These are phyloP conservation scores for Aspergillus sclerotiicarbonarius DNA, from an alignment of 495 filamentous ascomycete genomes.

Conservation along the genomic window DNA sequence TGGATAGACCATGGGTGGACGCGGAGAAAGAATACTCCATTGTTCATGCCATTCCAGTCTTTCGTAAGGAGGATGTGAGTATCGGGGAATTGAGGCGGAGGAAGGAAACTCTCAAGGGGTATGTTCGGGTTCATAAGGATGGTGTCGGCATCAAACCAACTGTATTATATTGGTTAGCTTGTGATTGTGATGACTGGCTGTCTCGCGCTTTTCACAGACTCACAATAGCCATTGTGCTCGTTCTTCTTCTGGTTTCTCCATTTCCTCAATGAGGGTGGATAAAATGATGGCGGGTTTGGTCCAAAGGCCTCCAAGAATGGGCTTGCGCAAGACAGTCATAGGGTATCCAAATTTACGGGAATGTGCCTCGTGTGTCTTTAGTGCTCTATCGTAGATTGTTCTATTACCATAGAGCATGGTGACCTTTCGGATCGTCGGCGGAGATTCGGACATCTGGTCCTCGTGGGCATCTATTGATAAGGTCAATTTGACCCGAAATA, in stretches of 20 bases:
- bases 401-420: conserved; percentile 22
- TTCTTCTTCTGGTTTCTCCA: conserved; percentile 46
- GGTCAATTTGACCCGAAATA: neutral
- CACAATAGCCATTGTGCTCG: conserved; percentile 52
- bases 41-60: conserved; percentile 57
- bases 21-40: conserved; percentile 52
- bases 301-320: conserved; percentile 30
- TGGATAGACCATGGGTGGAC: conserved; percentile 49
- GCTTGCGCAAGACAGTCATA: conserved; percentile 14
- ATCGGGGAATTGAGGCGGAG: conserved; percentile 42
- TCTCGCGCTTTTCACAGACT: conserved; percentile 6
- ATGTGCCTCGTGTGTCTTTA: conserved; percentile 21
- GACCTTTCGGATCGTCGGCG: conserved; percentile 20
- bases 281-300: conserved; percentile 51
- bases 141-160: conserved; percentile 54
- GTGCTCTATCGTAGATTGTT: conserved; percentile 19
- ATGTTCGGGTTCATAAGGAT: conserved; percentile 52
- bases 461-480: neutral
- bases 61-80: conserved; percentile 47
- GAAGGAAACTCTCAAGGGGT: conserved; percentile 52
- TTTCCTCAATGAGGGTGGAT: conserved; percentile 45
- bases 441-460: neutral
- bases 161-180: conserved; percentile 8
- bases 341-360: conserved; percentile 16
- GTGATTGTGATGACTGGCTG: neutral